Evolutionary conservation across 768 basidiomycete species (phyloP), one percentile per base, ranked within the genome.

Genomic region (Amanita polypyramis): DNA sequence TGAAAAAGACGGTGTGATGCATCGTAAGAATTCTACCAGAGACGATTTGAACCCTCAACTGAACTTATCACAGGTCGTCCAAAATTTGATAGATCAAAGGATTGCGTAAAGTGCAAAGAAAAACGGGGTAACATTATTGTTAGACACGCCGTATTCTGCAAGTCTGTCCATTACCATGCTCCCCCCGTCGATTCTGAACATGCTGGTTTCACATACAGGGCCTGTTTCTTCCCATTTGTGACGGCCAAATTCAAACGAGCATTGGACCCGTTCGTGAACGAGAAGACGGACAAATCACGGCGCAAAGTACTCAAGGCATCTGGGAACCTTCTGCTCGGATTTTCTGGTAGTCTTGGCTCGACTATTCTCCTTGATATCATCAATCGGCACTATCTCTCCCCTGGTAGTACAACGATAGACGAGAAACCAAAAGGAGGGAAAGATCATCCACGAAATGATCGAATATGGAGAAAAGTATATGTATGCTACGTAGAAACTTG

Each of bases 61-160:
- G 2, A 47, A 12, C 12, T 25, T 15, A 2, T 47, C n/a, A 21
- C 52, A 89, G 86, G 75, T 27, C 77, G 80, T 20, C 64, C 67
- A 45, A 86, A 77, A 56, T 85, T 77, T 55, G 83, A 84, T 58
- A 80, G 76, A 62, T 72, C 78, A 2, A 81, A 69, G 51, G 58
- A 62, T 10, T 91, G 87, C 54, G 71, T 86, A n/a, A 83, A 80
- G 56, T 91, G 88, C 63, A 89, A 86, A 60, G 65, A 62, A 25
- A 73, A 72, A 20, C 53, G 47, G 5, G 88, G 85, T 19, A 84
- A 79, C 45, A 66, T 89, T 23, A 79, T 88, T 41, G 77, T 89
- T 47, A 73, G 85, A 35, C 85, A 90, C 60, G 79, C 83, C 11
- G 82, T 86, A 15, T 91, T 90, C 58, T 91, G 88, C 85, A 86